These are phyloP conservation scores for Fusarium temperatum DNA, from an alignment of 2,329 filamentous ascomycete species.

Conservation along the genomic window DNA sequence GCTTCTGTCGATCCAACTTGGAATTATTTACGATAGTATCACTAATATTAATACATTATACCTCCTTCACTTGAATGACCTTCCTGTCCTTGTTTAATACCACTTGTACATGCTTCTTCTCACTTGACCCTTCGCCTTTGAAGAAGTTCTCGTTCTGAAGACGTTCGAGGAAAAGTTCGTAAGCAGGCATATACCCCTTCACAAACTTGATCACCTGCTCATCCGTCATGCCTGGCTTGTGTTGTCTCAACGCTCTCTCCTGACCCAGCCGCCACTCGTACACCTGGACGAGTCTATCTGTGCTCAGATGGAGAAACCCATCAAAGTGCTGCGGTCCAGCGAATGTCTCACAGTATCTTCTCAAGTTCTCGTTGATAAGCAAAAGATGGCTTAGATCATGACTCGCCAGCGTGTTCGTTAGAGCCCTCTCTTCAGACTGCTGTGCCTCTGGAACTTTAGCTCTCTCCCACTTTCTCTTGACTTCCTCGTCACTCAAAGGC, in stretches of 20 bases:
- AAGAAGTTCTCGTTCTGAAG: slow-evolving; percentile 34
- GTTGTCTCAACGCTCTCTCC: slow-evolving; percentile 29
- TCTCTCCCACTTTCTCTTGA: slow-evolving; percentile 30
- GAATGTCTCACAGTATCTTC: slow-evolving; percentile 26
- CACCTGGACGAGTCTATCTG: slow-evolving; percentile 32
- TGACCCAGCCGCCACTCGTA: slow-evolving; percentile 38
- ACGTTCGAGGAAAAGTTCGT: slow-evolving; percentile 36
- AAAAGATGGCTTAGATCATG: slow-evolving; percentile 30
- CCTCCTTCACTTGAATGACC: slow-evolving; percentile 18
- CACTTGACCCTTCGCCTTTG: neutral
- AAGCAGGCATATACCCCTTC: slow-evolving; percentile 40
- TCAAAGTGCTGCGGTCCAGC: slow-evolving; percentile 33
- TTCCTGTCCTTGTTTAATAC: slow-evolving; percentile 12
- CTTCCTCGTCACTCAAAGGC: slow-evolving; percentile 12
- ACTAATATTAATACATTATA: neutral
- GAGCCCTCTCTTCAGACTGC: slow-evolving; percentile 3
- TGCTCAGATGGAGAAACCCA: slow-evolving; percentile 37
- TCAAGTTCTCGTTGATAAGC: slow-evolving; percentile 38
- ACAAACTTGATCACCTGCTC: slow-evolving; percentile 36
- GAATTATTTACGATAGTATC: slow-evolving; percentile 39
- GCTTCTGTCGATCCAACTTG: slow-evolving; percentile 46
- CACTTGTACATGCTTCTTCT: slow-evolving; percentile 25
- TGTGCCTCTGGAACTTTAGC: neutral
- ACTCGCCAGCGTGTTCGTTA: slow-evolving; percentile 20
- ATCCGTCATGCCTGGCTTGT: slow-evolving; percentile 38